A percentile compares a stretch with the other conserved stretches of the same genome.
phyloP scores from a whole-genome alignment of 2,329 filamentous ascomycete species.

The Didymosphaeria variabile region DNA sequence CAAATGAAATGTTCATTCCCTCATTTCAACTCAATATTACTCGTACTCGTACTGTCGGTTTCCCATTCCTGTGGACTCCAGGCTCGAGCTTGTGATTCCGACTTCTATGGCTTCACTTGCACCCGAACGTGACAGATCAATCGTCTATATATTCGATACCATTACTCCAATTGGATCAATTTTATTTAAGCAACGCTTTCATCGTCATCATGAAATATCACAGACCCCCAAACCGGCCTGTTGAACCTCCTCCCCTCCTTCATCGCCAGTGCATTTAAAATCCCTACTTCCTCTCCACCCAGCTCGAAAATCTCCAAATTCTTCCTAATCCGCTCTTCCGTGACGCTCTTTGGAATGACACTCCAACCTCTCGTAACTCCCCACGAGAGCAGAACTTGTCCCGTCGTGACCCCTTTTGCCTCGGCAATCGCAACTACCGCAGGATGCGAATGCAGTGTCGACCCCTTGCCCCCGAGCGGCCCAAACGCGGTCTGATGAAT shows the following conservation, averaged over 20 bases:
- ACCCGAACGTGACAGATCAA: too few species aligned
- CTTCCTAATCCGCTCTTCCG: conserved; percentile 20
- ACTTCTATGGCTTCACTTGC: too few species aligned
- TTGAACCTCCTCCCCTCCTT: conserved; percentile 55
- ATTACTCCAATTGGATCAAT: too few species aligned
- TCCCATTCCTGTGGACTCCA: too few species aligned
- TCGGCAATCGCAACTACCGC: conserved; percentile 73
- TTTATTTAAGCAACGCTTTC: conserved; percentile 16
- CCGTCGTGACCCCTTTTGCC: conserved; percentile 69
- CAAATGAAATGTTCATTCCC: too few species aligned
- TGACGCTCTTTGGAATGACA: conserved; percentile 30
- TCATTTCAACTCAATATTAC: too few species aligned
- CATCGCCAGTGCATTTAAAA: conserved; percentile 35
- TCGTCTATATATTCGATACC: too few species aligned
- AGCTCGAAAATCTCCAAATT: conserved; percentile 24
- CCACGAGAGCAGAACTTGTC: conserved; percentile 85
- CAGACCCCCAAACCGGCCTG: conserved; percentile 55
- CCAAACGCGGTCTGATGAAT: conserved; percentile 79
- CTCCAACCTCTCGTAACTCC: conserved; percentile 64
- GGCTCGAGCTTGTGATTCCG: too few species aligned
- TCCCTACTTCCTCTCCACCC: conserved; percentile 24
- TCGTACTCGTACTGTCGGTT: too few species aligned
- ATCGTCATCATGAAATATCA: conserved; percentile 57
- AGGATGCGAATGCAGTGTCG: conserved; percentile 30
- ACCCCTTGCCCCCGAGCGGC: conserved; percentile 62